Base-by-base conservation (phyloP, 73 alveolate genomes). In the Stentor coeruleus region DNA sequence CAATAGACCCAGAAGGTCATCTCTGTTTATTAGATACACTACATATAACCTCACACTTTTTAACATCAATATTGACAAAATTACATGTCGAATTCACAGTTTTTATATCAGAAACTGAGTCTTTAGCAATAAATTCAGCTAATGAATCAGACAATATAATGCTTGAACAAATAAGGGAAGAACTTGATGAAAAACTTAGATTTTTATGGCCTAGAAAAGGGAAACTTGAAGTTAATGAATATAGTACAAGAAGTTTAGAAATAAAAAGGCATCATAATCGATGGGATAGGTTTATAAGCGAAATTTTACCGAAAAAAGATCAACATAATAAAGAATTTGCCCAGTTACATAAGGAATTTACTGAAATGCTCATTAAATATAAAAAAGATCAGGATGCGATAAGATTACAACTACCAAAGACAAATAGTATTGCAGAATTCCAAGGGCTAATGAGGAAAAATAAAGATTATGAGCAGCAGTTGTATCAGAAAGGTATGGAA, bases 191-290 rank as follows among this genome's bases (percentile, higher is more conserved):
- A 74, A 93, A 93, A 85, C 86, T 95, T 28, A 88, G 96, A 91
- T 86, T 90, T 74, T 89, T 91, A 73, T 92, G 97, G 90, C 99
- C 99, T 40, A 93, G 99, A 87, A 95, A 95, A 85, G 99, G 99
- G 42, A 93, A 91, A 86, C 95, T 95, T 11, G 99, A 95, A 88
- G 99, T 95, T 4, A 98, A 93, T 87, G 95, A 88, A 82, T 95
- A 85, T 87, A 90, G 91, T 80, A 95, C 90, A 55, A 84, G 99
- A 74, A 87, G 90, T 33, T 81, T 91, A 42, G 94, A 95, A 76
- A 86, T 95, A 36, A 88, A 93, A 31, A 92, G 95, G 49, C 99
- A 95, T 79, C 90, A 84, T 42, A 88, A 91, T 59, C 93, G 94
- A 86, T 93, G 91, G 66, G 98, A 93, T 88, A 74, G 96, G 39